Conservation (phyloP, 2,329 filamentous ascomycete species). For the Diaporthe citrichinensis region DNA sequence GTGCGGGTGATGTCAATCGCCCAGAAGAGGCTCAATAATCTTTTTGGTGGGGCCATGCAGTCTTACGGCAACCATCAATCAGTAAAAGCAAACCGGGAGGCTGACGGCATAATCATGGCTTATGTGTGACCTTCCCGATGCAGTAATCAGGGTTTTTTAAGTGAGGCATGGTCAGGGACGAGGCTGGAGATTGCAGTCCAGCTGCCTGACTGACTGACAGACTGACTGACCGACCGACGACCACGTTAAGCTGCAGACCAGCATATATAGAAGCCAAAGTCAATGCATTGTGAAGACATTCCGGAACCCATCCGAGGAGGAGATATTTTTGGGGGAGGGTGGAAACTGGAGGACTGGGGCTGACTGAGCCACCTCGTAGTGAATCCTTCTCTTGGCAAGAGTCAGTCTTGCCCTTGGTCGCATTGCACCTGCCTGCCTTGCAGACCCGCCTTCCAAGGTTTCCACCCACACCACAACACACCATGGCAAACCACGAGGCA, state of each 20-base stretch:
- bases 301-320: neutral
- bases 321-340: conserved; percentile 6
- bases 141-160: neutral
- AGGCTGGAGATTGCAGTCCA: neutral
- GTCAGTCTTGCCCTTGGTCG: neutral
- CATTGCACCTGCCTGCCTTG: neutral
- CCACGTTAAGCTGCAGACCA: neutral
- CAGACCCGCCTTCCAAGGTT: neutral
- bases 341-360: neutral
- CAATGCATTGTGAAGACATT: neutral
- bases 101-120: conserved; percentile 1
- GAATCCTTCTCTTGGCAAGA: conserved; percentile 8
- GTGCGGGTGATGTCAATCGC: neutral
- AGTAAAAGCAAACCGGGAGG: neutral
- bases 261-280: neutral
- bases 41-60: neutral
- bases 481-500: neutral
- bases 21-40: conserved; percentile 25
- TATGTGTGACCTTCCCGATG: neutral
- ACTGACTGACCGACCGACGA: neutral
- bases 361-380: neutral
- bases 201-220: neutral
- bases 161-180: neutral
- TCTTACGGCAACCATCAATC: neutral
- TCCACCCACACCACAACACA: neutral